These are phyloP conservation scores for Bipolaris sorokiniana DNA, from an alignment of 2,329 filamentous ascomycete genomes.

Conservation along the genomic window DNA sequence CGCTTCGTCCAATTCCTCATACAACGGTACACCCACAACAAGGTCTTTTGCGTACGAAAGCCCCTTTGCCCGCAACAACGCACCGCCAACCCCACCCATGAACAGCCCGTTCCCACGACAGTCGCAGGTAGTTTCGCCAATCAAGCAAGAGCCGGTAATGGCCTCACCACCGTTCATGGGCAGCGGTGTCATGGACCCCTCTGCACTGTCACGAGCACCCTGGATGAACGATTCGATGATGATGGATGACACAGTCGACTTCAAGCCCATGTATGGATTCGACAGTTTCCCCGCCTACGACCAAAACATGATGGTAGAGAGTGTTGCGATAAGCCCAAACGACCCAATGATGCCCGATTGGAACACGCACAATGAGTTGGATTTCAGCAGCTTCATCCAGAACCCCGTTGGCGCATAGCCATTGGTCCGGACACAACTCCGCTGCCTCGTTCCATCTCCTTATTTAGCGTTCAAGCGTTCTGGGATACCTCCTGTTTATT, in stretches of 20 bases:
- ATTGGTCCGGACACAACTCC: slow-evolving; percentile 25
- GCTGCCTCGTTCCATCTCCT: slow-evolving; percentile 25
- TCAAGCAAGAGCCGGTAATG: slow-evolving; percentile 43
- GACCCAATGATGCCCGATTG: slow-evolving; percentile 46
- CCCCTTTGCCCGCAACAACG: slow-evolving; percentile 41
- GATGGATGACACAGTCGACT: slow-evolving; percentile 47
- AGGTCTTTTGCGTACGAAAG: slow-evolving; percentile 40
- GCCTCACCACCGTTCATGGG: slow-evolving; percentile 40
- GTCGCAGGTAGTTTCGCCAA: slow-evolving; percentile 38
- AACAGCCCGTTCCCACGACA: slow-evolving; percentile 47
- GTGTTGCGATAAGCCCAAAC: slow-evolving; percentile 35
- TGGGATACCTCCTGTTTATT: slow-evolving; percentile 28
- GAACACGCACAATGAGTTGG: slow-evolving; percentile 44
- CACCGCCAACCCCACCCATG: slow-evolving; percentile 49
- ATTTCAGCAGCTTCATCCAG: slow-evolving; percentile 48
- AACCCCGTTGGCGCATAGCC: slow-evolving; percentile 43
- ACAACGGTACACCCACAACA: slow-evolving; percentile 48
- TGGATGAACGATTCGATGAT: slow-evolving; percentile 46
- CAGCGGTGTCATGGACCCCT: slow-evolving; percentile 39
- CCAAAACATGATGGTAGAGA: slow-evolving; percentile 44
- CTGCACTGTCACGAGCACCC: slow-evolving; percentile 33
- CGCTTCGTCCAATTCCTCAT: slow-evolving; percentile 45
- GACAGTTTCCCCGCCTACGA: slow-evolving; percentile 43
- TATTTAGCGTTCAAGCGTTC: slow-evolving; percentile 47
- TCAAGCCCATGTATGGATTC: slow-evolving; percentile 44